These are phyloP conservation scores for Coelastrella sp. DNA, from an alignment of 139 green algal species.

Conservation along the genomic window DNA sequence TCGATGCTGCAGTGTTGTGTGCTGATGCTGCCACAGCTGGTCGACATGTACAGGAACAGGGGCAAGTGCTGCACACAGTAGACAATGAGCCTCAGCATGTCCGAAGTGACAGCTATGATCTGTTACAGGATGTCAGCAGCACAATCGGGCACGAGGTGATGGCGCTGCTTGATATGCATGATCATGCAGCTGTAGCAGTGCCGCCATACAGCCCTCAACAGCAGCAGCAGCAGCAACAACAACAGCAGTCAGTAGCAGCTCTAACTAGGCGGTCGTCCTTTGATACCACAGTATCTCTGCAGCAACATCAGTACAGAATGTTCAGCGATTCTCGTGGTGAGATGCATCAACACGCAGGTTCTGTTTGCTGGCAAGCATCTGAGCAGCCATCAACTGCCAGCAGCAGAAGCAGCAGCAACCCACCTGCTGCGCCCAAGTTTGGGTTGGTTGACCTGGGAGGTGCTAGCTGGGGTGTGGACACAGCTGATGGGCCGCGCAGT, in stretches of 20 bases:
- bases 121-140: constrained; percentile 26
- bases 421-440: neutral
- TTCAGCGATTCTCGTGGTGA: neutral
- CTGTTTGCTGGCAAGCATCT: neutral
- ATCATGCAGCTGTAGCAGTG: neutral
- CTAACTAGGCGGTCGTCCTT: no score
- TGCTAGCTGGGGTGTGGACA: constrained; percentile 15
- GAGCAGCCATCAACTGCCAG: neutral
- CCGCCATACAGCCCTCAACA: neutral
- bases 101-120: constrained; percentile 37
- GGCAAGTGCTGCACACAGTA: no score
- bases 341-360: neutral
- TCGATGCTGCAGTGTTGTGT: neutral
- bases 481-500: neutral
- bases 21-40: constrained; percentile 1
- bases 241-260: no score
- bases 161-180: constrained; percentile 32
- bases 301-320: neutral
- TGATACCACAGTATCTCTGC: no score
- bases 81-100: neutral
- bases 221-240: constrained; percentile 23
- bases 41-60: no score
- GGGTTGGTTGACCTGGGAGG: constrained; percentile 8
- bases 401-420: neutral
- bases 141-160: constrained; percentile 22